Evolutionary conservation across 495 filamentous ascomycete species (phyloP).

Genomic region (Aspergillus carlsbadensis): DNA sequence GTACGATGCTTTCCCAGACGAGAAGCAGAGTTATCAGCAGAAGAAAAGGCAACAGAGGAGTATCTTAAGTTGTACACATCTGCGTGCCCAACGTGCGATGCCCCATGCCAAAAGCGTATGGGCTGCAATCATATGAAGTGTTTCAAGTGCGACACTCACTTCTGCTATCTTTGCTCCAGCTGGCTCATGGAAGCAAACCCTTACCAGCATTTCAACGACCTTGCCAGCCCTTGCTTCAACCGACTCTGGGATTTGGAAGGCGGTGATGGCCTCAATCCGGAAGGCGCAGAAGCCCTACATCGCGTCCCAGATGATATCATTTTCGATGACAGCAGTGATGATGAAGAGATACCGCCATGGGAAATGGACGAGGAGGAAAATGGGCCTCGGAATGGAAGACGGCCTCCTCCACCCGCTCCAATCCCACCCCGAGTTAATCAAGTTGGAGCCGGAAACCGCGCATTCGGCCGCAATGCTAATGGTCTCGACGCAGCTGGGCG

Average conservation of each 20-base stretch:
- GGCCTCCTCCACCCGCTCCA: conserved; percentile 46
- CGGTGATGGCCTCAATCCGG: conserved; percentile 64
- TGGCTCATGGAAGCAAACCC: conserved; percentile 83
- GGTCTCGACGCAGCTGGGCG: conserved; percentile 38
- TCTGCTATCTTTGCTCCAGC: conserved; percentile 89
- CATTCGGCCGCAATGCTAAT: conserved; percentile 28
- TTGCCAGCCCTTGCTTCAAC: conserved; percentile 67
- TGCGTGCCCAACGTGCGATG: conserved; percentile 85
- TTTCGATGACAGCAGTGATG: conserved; percentile 41
- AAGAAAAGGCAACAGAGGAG: conserved; percentile 80
- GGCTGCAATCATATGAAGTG: conserved; percentile 99
- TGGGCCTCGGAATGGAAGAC: conserved; percentile 21
- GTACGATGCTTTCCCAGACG: conserved; percentile 59
- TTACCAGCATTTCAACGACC: conserved; percentile 83
- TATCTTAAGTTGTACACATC: conserved; percentile 80
- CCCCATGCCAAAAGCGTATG: conserved; percentile 81
- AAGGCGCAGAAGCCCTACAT: conserved; percentile 44
- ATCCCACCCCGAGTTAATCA: conserved; percentile 35
- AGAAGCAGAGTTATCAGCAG: conserved; percentile 66
- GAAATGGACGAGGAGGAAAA: conserved; percentile 34
- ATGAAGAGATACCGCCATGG: conserved; percentile 27
- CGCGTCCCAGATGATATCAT: conserved; percentile 37
- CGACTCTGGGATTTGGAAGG: conserved; percentile 86
- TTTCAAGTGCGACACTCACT: conserved; percentile 84
- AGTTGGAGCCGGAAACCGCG: conserved; percentile 23